Evolutionary conservation across 2,329 filamentous ascomycete species (phyloP), one percentile per base, ranked within the genome.

Genomic region (Venturia asperata): DNA sequence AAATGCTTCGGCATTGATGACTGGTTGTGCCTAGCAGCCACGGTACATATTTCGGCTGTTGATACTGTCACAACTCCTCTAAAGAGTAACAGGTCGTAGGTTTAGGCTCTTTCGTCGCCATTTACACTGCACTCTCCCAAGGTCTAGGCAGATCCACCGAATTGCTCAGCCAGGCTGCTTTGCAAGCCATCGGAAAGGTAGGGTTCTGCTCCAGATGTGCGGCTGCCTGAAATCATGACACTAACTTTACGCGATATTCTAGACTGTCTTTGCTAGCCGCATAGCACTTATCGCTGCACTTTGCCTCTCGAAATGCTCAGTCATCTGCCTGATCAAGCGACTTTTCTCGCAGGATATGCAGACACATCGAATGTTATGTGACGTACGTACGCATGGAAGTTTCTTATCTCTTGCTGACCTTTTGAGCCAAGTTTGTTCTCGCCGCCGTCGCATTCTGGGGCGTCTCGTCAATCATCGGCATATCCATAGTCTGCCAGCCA

Each of bases 261-360:
- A 69, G 68, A 24, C 64, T 10, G 61, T 67, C 30, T 69, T 69
- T 61, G 58, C 67, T 49, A 66, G 64, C 47, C 65, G 64, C 47
- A 66, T 70, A 19, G n/a, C 68, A 5, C 55, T 68, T 27, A 39
- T 70, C 15, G 42, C 67, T 3, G 47, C 67, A 21, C 52, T 74
- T 19, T 70, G 69, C 19, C 64, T 73, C 5, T 72, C 72, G 0
- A 74, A 74, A 68, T 65, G 67, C 13, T 69, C 73, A 2, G 66
- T 70, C 5, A 67, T 72, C 7, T 45, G 73, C n/a, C 67, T 74
- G 5, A 68, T 72, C 41, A 70, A 68, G 52, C 70, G 73, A 2
- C 64, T 74, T 1, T 74, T 73, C 65, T 70, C 68, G 6, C 66
- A 69, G 5, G 72, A 74, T 62, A 70, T 71, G 67, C 69, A 67